Conservation (phyloP, 805 yeast genomes). For the Wickerhamiella siamensis region DNA sequence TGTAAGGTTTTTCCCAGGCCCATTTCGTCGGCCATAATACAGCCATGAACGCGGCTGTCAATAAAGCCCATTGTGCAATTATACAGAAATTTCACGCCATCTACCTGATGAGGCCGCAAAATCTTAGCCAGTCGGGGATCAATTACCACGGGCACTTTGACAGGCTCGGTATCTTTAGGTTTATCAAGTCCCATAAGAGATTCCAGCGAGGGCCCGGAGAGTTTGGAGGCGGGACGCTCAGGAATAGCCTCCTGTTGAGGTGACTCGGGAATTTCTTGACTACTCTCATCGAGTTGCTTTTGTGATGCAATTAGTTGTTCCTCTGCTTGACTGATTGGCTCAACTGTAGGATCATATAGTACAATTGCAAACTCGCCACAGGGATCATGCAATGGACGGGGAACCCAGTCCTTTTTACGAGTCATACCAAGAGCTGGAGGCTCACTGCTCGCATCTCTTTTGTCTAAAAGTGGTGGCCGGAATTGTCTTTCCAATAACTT, state of each 20-base stretch:
- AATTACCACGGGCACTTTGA: slow-evolving; percentile 86
- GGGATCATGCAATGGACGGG: slow-evolving; percentile 92
- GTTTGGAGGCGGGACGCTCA: slow-evolving; percentile 1
- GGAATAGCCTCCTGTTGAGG: not conserved
- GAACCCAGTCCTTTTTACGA: slow-evolving; percentile 50
- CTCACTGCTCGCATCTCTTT: slow-evolving; percentile 8
- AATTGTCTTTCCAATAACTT: slow-evolving; percentile 10
- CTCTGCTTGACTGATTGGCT: slow-evolving; percentile 25
- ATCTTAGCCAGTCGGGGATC: slow-evolving; percentile 78
- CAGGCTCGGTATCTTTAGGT: slow-evolving; percentile 33
- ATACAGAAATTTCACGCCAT: slow-evolving; percentile 84
- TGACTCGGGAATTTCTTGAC: slow-evolving; percentile 2
- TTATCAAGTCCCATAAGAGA: slow-evolving; percentile 61
- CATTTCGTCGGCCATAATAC: slow-evolving; percentile 98
- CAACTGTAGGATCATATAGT: slow-evolving; percentile 88
- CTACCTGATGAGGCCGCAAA: slow-evolving; percentile 89
- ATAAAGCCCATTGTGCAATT: slow-evolving; percentile 76
- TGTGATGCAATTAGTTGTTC: slow-evolving; percentile 1
- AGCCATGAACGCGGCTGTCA: slow-evolving; percentile 62
- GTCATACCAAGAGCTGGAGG: slow-evolving; percentile 82
- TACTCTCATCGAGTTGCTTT: not conserved
- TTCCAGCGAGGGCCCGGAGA: slow-evolving; percentile 37
- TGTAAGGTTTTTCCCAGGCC: slow-evolving; percentile 86
- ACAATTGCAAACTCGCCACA: slow-evolving; percentile 87
- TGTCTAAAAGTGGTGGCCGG: slow-evolving; percentile 9